These are phyloP conservation scores for Talaromyces proteolyticus DNA, from an alignment of 495 filamentous ascomycete species.

Conservation along the genomic window DNA sequence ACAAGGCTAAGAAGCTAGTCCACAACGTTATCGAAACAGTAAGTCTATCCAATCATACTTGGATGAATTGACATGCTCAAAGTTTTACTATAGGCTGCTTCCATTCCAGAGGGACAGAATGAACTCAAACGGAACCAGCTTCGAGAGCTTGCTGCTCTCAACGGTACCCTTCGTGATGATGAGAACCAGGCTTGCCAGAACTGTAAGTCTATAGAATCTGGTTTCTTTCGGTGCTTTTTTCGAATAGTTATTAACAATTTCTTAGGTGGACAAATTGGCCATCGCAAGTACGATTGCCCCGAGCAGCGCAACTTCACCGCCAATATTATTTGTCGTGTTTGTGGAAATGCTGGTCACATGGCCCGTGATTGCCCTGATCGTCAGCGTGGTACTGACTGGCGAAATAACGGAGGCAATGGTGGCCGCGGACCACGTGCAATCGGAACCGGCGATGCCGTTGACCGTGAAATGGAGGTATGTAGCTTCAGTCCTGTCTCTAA, in stretches of 20 bases:
- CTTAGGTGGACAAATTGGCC: constrained; percentile 87
- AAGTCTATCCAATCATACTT: too few species aligned
- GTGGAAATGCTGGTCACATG: constrained; percentile 92
- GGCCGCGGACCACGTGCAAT: constrained; percentile 55
- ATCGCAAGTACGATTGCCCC: constrained; percentile 98
- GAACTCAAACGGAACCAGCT: constrained; percentile 98
- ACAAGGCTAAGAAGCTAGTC: constrained; percentile 94
- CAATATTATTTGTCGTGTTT: constrained; percentile 98
- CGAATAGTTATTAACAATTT: constrained; percentile 6
- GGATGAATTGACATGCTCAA: too few species aligned
- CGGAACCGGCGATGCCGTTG: constrained; percentile 76
- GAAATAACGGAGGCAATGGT: constrained; percentile 57
- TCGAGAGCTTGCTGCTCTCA: constrained; percentile 91
- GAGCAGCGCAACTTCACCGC: constrained; percentile 97
- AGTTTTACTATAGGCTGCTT: constrained; percentile 71
- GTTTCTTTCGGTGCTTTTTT: background rate
- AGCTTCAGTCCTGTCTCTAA: constrained; percentile 4
- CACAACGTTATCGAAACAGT: constrained; percentile 98
- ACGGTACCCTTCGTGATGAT: constrained; percentile 96
- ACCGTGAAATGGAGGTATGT: constrained; percentile 89
- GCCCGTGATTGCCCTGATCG: constrained; percentile 90
- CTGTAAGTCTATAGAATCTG: constrained; percentile 69
- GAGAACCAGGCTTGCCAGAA: constrained; percentile 99
- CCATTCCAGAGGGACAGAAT: constrained; percentile 96
- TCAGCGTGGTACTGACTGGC: constrained; percentile 85